These are phyloP conservation scores for Trichoderma simmonsii DNA, from an alignment of 2,329 filamentous ascomycete species.

Conservation along the genomic window DNA sequence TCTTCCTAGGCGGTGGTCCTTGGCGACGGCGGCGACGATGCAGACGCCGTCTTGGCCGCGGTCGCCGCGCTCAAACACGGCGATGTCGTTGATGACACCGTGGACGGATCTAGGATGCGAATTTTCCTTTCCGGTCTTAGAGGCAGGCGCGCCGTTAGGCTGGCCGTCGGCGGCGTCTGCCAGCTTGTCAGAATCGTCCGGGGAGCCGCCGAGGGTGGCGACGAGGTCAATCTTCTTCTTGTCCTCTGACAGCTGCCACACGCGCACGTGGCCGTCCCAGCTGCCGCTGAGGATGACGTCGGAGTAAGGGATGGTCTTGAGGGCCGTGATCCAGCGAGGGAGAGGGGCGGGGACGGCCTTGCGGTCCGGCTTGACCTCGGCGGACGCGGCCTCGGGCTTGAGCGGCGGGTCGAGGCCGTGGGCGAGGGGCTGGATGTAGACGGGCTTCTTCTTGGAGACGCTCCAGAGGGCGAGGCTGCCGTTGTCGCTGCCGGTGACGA, in stretches of 20 bases:
- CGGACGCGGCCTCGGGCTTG: slow-evolving; percentile 65
- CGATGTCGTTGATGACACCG: slow-evolving; percentile 85
- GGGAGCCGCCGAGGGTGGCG: slow-evolving; percentile 55
- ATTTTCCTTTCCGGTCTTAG: slow-evolving; percentile 27
- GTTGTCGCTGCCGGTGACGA: slow-evolving; percentile 92
- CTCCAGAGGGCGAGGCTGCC: slow-evolving; percentile 85
- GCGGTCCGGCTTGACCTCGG: slow-evolving; percentile 63
- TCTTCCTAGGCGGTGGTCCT: slow-evolving; percentile 78
- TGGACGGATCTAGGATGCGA: slow-evolving; percentile 44
- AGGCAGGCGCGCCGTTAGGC: slow-evolving; percentile 5
- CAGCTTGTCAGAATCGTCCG: not conserved
- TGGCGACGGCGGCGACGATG: slow-evolving; percentile 80
- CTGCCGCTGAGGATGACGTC: slow-evolving; percentile 88
- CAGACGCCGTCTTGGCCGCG: slow-evolving; percentile 73
- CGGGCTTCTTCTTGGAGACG: slow-evolving; percentile 88
- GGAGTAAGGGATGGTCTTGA: slow-evolving; percentile 82
- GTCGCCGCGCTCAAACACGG: slow-evolving; percentile 80
- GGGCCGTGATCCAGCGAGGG: slow-evolving; percentile 86
- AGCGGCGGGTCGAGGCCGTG: slow-evolving; percentile 80
- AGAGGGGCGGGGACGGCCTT: slow-evolving; percentile 60
- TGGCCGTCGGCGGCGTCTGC: not conserved
- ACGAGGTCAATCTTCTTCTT: slow-evolving; percentile 72
- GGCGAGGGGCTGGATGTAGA: slow-evolving; percentile 74
- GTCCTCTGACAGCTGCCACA: slow-evolving; percentile 82
- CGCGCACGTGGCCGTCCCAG: slow-evolving; percentile 82